Percentiles rank a stretch among this genome's conserved stretches.
Evolutionary conservation across 106 monocot species (phyloP).

Genomic region (Dendrobium huoshanense): DNA sequence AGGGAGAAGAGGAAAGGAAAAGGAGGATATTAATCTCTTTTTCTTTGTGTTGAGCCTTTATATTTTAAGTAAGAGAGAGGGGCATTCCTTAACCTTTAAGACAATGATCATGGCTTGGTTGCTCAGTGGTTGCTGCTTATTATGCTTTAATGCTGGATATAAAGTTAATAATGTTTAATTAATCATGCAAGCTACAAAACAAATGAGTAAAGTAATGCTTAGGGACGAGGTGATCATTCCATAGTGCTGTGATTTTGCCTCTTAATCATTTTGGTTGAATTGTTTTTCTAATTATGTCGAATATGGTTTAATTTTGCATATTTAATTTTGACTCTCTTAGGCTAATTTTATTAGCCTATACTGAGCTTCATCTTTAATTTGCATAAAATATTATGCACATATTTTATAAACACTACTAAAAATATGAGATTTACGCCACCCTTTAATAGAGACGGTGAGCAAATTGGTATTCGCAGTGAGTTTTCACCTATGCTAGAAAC

Average conservation of each 20-base stretch:
- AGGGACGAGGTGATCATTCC: not conserved
- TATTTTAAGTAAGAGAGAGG: constrained; percentile 8
- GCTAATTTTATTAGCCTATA: too few relatives aligned
- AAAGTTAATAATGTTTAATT: not conserved
- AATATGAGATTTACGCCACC: too few relatives aligned
- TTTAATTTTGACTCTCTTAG: too few relatives aligned
- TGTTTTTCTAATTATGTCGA: too few relatives aligned
- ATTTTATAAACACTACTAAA: too few relatives aligned
- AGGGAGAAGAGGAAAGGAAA: constrained; percentile 10
- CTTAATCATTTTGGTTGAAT: too few relatives aligned
- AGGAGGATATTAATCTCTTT: constrained; percentile 16
- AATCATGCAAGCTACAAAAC: not conserved
- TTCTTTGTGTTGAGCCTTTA: constrained; percentile 17
- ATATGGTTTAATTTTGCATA: too few relatives aligned
- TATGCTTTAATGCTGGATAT: not conserved
- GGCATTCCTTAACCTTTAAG: constrained; percentile 37
- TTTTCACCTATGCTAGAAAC: too few relatives aligned
- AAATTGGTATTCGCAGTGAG: too few relatives aligned
- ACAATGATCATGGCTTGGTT: constrained; percentile 8
- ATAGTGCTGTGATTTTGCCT: not conserved
- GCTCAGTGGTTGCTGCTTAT: not conserved
- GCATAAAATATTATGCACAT: too few relatives aligned
- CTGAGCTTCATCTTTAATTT: too few relatives aligned
- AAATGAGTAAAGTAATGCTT: not conserved
- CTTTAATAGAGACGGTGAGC: too few relatives aligned